Evolutionary conservation across 2,329 filamentous ascomycete genomes (phyloP).

Genomic region (Huntiella decipiens): DNA sequence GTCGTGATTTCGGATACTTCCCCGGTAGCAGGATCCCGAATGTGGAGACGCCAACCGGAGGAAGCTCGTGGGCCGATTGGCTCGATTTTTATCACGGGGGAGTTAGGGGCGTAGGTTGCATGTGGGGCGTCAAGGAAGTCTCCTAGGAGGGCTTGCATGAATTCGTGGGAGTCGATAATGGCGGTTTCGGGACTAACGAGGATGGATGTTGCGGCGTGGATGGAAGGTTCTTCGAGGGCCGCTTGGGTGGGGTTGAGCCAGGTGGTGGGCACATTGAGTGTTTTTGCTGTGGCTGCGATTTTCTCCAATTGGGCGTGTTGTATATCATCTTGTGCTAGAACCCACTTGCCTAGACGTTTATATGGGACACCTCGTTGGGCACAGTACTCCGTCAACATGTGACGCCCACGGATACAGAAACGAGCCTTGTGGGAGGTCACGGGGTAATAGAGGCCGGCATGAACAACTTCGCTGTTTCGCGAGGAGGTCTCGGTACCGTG

Average conservation of each 20-base stretch:
- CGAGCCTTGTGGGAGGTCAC: constrained; percentile 55
- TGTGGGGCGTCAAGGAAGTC: constrained; percentile 62
- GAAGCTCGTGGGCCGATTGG: constrained; percentile 26
- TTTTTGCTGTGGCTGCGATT: constrained; percentile 24
- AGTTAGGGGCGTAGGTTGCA: constrained; percentile 45
- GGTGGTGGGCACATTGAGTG: constrained; percentile 44
- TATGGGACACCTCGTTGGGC: constrained; percentile 45
- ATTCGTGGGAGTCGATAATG: constrained; percentile 70
- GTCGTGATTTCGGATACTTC: constrained; percentile 44
- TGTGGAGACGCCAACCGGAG: constrained; percentile 50
- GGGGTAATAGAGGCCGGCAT: constrained; percentile 87
- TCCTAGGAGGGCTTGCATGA: constrained; percentile 67
- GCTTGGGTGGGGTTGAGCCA: constrained; percentile 51
- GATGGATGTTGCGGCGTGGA: constrained; percentile 51
- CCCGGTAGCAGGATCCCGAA: constrained; percentile 25
- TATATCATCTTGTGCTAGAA: constrained; percentile 62
- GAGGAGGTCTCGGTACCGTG: constrained; percentile 67
- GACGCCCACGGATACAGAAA: constrained; percentile 61
- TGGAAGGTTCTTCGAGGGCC: constrained; percentile 47
- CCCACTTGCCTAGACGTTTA: constrained; percentile 73
- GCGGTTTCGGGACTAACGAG: constrained; percentile 77
- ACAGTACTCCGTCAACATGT: constrained; percentile 67
- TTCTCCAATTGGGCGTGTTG: constrained; percentile 46
- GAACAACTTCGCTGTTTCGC: constrained; percentile 89
- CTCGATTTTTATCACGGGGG: constrained; percentile 41